Conservation (phyloP, 768 basidiomycete species). For the Holtermannia corniformis region DNA sequence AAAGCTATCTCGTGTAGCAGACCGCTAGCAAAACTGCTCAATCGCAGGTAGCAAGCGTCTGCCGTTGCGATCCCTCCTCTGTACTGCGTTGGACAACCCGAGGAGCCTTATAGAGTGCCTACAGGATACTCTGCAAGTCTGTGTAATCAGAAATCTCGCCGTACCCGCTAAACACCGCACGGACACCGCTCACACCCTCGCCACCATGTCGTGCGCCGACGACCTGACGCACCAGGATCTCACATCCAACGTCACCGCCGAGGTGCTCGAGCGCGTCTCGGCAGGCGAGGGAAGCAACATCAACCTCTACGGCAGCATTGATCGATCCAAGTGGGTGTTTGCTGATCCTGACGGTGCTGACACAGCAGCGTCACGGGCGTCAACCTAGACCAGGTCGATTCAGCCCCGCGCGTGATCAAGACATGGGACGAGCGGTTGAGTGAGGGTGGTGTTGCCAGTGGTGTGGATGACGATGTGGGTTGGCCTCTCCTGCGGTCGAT, state of each 20-base stretch:
- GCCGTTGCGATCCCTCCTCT: too few relatives aligned
- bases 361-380: slow-evolving; percentile 33
- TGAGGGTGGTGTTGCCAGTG: slow-evolving; percentile 27
- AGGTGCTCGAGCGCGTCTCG: slow-evolving; percentile 35
- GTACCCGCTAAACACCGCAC: too few relatives aligned
- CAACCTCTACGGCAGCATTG: slow-evolving; percentile 38
- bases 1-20: too few relatives aligned
- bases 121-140: too few relatives aligned
- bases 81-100: too few relatives aligned
- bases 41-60: too few relatives aligned
- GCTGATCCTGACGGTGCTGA: background rate
- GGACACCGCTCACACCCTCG: too few relatives aligned
- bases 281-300: slow-evolving; percentile 37
- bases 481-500: background rate
- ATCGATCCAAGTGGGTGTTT: slow-evolving; percentile 34
- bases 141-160: too few relatives aligned
- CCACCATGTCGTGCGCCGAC: slow-evolving; percentile 41
- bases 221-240: slow-evolving; percentile 37
- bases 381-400: slow-evolving; percentile 22
- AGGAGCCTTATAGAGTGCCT: too few relatives aligned
- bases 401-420: slow-evolving; percentile 36
- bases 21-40: too few relatives aligned
- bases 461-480: slow-evolving; percentile 40
- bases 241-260: slow-evolving; percentile 17
- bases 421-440: slow-evolving; percentile 39